phyloP scores from a whole-genome alignment of 2,329 filamentous ascomycete species.

The Phoma herbarum region DNA sequence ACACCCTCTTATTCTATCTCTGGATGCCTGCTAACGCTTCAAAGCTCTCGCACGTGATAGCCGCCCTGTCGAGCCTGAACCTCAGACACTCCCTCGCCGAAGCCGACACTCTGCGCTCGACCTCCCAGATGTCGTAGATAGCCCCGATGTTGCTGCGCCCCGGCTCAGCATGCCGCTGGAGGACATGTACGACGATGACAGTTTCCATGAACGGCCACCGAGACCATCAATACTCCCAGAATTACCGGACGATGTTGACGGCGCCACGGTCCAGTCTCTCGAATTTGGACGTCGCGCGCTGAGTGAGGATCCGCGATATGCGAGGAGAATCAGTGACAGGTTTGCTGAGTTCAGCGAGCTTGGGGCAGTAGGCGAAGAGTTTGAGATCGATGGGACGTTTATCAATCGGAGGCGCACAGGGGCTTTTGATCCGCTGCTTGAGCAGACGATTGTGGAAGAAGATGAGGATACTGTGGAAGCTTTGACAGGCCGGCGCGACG shows the following conservation, averaged over 20 bases:
- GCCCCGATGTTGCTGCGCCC: conserved; percentile 54
- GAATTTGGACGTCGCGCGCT: conserved; percentile 55
- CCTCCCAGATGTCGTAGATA: conserved; percentile 57
- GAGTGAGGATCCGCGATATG: conserved; percentile 53
- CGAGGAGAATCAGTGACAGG: conserved; percentile 60
- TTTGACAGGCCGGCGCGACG: conserved; percentile 43
- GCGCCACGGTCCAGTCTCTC: conserved; percentile 59
- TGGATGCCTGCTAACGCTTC: conserved; percentile 7
- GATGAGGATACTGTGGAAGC: conserved; percentile 45
- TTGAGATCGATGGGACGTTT: conserved; percentile 55
- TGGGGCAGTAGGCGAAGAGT: conserved; percentile 46
- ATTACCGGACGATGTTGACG: conserved; percentile 49
- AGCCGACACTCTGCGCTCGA: conserved; percentile 51
- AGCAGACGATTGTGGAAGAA: conserved; percentile 45
- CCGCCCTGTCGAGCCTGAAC: conserved; percentile 58
- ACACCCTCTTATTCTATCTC: neutral
- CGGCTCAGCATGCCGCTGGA: conserved; percentile 54
- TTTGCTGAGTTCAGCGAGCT: conserved; percentile 59
- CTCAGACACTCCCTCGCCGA: conserved; percentile 46
- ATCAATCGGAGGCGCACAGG: conserved; percentile 39
- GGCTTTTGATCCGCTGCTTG: conserved; percentile 49
- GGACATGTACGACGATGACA: conserved; percentile 55
- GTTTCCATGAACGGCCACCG: conserved; percentile 51
- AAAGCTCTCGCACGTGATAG: conserved; percentile 61
- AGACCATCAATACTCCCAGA: conserved; percentile 49